A percentile compares a stretch with the other conserved stretches of the same genome.
Conservation (phyloP, 108 stramenopile species). For the Nitzschia sp. region DNA sequence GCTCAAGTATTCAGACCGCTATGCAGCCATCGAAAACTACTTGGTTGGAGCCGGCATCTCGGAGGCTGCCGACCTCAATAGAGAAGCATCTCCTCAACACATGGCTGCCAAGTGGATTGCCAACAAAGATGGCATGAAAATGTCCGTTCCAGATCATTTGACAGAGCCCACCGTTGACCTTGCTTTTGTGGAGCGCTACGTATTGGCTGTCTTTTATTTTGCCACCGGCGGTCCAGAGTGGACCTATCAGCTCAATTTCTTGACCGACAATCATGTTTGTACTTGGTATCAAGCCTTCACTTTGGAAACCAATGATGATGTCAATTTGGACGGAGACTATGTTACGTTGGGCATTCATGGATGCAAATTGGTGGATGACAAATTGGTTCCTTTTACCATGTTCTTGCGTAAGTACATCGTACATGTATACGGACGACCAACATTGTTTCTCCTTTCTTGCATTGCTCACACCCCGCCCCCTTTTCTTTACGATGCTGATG, state of each 20-base stretch:
- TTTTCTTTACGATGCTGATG: constrained; percentile 14
- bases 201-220: constrained; percentile 50
- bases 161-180: background rate
- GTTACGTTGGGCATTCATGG: background rate
- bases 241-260: constrained; percentile 42
- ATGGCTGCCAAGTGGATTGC: constrained; percentile 50
- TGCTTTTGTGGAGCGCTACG: constrained; percentile 36
- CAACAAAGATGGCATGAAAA: constrained; percentile 27
- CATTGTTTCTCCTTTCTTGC: background rate
- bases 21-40: constrained; percentile 2
- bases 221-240: constrained; percentile 42
- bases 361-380: background rate
- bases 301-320: background rate
- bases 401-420: constrained; percentile 31
- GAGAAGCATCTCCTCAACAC: constrained; percentile 35
- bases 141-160: background rate
- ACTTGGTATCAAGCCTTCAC: constrained; percentile 31
- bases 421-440: background rate
- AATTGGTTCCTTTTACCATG: constrained; percentile 7
- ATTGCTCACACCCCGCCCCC: background rate
- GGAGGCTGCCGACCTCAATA: constrained; percentile 7
- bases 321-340: background rate
- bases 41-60: constrained; percentile 17
- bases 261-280: constrained; percentile 49
- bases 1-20: constrained; percentile 7